These are phyloP conservation scores for Rubia yunnanensis DNA, from an alignment of 257 asterid genomes.

Conservation along the genomic window DNA sequence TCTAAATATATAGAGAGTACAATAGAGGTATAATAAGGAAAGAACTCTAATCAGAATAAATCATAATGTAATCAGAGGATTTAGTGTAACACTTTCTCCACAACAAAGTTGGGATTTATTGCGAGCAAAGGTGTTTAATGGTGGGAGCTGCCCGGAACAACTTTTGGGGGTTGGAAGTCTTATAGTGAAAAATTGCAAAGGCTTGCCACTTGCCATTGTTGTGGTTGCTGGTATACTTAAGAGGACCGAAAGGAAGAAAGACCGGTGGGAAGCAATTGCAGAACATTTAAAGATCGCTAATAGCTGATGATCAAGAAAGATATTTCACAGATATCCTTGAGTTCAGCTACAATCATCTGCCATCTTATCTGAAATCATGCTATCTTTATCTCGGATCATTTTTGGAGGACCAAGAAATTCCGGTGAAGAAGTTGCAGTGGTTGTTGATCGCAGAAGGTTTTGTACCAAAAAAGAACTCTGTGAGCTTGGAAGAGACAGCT, in stretches of 20 bases:
- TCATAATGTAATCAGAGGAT: no score
- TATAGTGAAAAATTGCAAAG: no score
- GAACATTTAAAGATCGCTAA: neutral
- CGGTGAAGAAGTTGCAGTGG: neutral
- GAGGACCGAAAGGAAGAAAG: neutral
- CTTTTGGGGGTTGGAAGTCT: no score
- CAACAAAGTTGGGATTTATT: neutral
- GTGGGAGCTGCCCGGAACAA: neutral
- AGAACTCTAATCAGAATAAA: no score
- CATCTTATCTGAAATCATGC: constrained; percentile 1
- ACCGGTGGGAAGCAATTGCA: neutral
- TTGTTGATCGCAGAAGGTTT: neutral
- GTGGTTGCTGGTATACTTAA: neutral
- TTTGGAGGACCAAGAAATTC: neutral
- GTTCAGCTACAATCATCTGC: neutral
- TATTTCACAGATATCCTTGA: neutral
- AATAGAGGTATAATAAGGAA: no score
- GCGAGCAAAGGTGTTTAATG: neutral
- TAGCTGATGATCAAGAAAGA: neutral
- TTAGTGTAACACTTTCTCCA: no score
- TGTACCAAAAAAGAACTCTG: neutral
- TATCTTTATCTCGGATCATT: constrained; percentile 12
- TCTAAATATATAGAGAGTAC: no score
- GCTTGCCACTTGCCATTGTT: neutral
- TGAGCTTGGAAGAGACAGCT: neutral